Evolutionary conservation across 306 rosid species (phyloP).

Genomic region (Abrus pulchellus): DNA sequence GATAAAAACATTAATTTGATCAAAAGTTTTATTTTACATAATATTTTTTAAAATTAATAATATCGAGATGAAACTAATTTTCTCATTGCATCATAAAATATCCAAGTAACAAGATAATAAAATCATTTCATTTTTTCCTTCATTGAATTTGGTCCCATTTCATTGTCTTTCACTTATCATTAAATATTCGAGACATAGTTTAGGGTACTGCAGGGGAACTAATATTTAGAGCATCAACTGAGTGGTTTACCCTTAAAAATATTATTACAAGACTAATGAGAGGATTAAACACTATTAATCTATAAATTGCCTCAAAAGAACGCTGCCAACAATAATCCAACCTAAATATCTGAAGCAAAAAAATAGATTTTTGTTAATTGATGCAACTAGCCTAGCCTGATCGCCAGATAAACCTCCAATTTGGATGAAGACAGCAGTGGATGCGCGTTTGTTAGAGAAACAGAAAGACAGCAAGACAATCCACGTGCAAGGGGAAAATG

Average conservation of each 20-base stretch:
- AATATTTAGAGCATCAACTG: too few relatives aligned
- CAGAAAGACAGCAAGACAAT: not conserved
- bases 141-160: not conserved
- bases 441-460: not conserved
- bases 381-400: not conserved
- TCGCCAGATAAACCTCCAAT: constrained; percentile 1
- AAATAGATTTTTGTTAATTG: not conserved
- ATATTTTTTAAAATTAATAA: too few relatives aligned
- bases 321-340: not conserved
- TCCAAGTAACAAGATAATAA: not conserved
- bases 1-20: too few relatives aligned
- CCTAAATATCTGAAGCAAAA: not conserved
- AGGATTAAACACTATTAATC: not conserved
- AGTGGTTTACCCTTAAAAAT: not conserved
- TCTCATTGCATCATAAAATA: not conserved
- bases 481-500: constrained; percentile 43
- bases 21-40: too few relatives aligned
- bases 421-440: constrained; percentile 24
- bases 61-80: not conserved
- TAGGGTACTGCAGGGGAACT: too few relatives aligned
- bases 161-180: not conserved
- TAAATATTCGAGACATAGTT: too few relatives aligned
- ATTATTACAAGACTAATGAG: not conserved
- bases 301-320: not conserved
- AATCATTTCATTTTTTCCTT: not conserved